A percentile compares a stretch with the other conserved stretches of the same genome.
These are phyloP conservation scores for Triticum urartu DNA, from an alignment of 176 grass and related monocot genomes.

Conservation along the genomic window DNA sequence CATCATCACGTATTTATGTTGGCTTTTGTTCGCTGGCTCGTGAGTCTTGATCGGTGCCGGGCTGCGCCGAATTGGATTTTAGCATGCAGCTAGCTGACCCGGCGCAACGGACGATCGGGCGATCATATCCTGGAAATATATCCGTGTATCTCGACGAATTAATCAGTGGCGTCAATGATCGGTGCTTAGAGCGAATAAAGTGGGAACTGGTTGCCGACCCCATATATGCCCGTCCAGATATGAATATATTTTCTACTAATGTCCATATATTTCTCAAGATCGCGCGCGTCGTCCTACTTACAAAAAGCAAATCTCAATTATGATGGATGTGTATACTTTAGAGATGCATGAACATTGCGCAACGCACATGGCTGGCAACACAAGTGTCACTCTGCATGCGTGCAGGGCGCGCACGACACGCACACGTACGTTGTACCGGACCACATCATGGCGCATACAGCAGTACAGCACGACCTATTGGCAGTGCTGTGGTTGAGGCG, in stretches of 20 bases:
- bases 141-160: background rate
- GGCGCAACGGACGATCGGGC: background rate
- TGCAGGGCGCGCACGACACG: background rate
- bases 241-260: background rate
- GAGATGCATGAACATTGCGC: background rate
- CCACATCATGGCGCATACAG: too few relatives aligned
- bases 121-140: background rate
- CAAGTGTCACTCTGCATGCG: slow-evolving; percentile 16
- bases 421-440: too few relatives aligned
- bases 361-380: background rate
- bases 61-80: slow-evolving; percentile 16
- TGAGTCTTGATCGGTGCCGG: background rate
- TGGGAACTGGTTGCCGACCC: background rate
- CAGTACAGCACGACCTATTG: too few relatives aligned
- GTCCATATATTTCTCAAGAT: background rate
- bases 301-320: background rate
- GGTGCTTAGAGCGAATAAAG: background rate
- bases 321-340: background rate
- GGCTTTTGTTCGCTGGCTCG: background rate
- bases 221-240: background rate
- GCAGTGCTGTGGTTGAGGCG: too few relatives aligned
- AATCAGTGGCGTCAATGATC: background rate
- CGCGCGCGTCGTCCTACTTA: background rate
- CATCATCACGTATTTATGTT: background rate
- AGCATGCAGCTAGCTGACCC: slow-evolving; percentile 6